Evolutionary conservation across 495 filamentous ascomycete species (phyloP).

Genomic region (Amniculicola lignicola): DNA sequence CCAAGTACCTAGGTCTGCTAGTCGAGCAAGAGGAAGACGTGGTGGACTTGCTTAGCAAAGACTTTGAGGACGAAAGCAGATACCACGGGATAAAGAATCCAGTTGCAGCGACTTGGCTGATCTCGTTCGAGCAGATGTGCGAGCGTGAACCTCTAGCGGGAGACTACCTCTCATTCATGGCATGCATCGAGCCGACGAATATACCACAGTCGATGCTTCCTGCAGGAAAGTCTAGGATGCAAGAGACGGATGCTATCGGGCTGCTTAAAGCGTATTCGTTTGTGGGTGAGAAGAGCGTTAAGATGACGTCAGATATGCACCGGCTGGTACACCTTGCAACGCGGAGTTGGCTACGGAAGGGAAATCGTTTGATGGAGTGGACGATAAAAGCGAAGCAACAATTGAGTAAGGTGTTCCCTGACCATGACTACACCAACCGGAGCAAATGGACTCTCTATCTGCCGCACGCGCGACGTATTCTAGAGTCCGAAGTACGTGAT

Average conservation of each 20-base stretch:
- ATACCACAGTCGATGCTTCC: slow-evolving; percentile 46
- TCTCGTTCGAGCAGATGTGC: slow-evolving; percentile 52
- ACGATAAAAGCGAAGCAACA: not conserved
- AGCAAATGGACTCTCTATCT: slow-evolving; percentile 7
- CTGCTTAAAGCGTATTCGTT: slow-evolving; percentile 42
- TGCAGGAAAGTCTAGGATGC: slow-evolving; percentile 21
- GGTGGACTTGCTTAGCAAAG: slow-evolving; percentile 48
- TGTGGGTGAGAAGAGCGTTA: slow-evolving; percentile 10
- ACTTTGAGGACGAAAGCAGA: slow-evolving; percentile 49
- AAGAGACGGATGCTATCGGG: slow-evolving; percentile 37
- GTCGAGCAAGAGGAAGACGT: slow-evolving; percentile 43
- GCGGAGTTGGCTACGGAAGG: slow-evolving; percentile 40
- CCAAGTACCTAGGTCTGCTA: slow-evolving; percentile 47
- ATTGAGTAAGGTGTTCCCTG: slow-evolving; percentile 12
- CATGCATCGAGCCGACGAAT: slow-evolving; percentile 45
- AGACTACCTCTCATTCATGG: slow-evolving; percentile 46
- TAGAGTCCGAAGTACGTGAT: too few species aligned
- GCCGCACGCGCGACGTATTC: slow-evolving; percentile 3
- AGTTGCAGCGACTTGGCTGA: slow-evolving; percentile 54
- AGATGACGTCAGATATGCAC: slow-evolving; percentile 42
- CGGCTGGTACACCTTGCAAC: slow-evolving; percentile 49
- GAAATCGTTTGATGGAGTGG: not conserved
- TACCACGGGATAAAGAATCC: slow-evolving; percentile 49
- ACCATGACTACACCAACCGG: slow-evolving; percentile 5
- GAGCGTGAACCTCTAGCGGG: slow-evolving; percentile 36